phyloP scores from a whole-genome alignment of 495 filamentous ascomycete species.

The Lasiosphaeria ovina region DNA sequence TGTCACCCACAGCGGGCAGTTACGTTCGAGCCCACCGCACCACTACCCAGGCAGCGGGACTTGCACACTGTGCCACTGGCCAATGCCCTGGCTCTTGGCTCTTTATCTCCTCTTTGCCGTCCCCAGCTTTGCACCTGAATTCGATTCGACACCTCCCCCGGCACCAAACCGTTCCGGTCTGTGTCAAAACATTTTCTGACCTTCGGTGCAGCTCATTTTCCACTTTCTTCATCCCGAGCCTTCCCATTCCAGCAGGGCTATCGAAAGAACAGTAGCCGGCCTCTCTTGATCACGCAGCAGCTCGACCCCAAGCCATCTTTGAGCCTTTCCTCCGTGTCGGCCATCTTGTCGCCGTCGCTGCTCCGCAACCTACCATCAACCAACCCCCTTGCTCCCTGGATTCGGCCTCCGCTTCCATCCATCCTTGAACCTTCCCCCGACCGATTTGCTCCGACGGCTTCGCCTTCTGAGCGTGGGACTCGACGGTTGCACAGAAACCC shows the following conservation, averaged over 20 bases:
- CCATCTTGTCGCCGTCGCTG: constrained; percentile 16
- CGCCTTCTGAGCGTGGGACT: constrained; percentile 5
- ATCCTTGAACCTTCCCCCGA: constrained; percentile 1
- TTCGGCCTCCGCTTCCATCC: constrained; percentile 2
- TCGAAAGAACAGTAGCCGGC: not conserved
- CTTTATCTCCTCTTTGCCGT: constrained; percentile 4
- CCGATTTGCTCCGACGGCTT: not conserved
- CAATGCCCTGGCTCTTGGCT: not conserved
- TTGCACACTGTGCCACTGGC: not conserved
- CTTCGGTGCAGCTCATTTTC: constrained; percentile 33
- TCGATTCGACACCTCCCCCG: constrained; percentile 35
- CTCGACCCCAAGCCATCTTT: not conserved
- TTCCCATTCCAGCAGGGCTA: constrained; percentile 8
- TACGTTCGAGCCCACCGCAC: not conserved
- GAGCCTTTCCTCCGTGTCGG: not conserved
- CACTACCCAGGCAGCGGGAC: not conserved
- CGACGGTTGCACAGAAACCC: constrained; percentile 8
- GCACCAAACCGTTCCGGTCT: constrained; percentile 38
- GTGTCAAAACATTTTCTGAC: constrained; percentile 38
- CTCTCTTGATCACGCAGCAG: not conserved
- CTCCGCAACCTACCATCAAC: constrained; percentile 8
- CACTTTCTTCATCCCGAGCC: not conserved
- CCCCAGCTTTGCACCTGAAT: constrained; percentile 21
- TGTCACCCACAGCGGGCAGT: not conserved
- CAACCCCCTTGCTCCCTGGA: not conserved